phyloP scores from a whole-genome alignment of 2,329 filamentous ascomycete species.

The Apiospora kogelbergensis region DNA sequence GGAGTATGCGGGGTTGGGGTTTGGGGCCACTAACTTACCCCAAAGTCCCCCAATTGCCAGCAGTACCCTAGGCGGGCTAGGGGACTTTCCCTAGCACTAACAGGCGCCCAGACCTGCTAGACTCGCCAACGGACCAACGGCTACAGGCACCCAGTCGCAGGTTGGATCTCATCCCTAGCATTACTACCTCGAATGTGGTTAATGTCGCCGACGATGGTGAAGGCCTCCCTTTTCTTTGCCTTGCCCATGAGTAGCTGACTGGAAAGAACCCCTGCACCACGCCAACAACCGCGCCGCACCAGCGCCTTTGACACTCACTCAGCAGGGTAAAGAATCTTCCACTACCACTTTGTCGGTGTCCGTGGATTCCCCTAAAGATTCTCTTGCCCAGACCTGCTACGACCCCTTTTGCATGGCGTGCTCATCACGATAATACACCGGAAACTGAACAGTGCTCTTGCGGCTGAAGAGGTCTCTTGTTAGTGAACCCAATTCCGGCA shows the following conservation, averaged over 20 bases:
- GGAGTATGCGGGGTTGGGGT: not conserved
- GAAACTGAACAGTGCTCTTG: not conserved
- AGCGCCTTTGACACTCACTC: not conserved
- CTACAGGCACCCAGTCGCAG: not conserved
- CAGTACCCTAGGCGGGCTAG: not conserved
- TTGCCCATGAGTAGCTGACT: not conserved
- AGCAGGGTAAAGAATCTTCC: not conserved
- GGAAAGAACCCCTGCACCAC: not conserved
- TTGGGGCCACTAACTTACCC: not conserved
- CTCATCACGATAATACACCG: not conserved
- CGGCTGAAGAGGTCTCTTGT: not conserved
- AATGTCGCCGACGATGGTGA: not conserved
- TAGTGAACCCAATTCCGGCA: not conserved
- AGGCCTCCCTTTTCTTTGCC: not conserved
- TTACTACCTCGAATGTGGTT: not conserved
- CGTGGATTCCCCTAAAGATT: not conserved
- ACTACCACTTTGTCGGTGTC: not conserved
- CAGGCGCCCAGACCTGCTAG: not conserved
- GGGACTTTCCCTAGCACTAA: not conserved
- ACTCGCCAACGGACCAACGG: not conserved
- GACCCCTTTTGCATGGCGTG: not conserved
- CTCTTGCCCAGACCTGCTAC: not conserved
- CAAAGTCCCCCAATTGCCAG: not conserved
- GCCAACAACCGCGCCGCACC: not conserved
- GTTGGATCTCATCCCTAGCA: not conserved